A percentile compares a stretch with the other conserved stretches of the same genome.
Conservation (phyloP, 1,284 basidiomycete genomes). For the Athelia sp. region DNA sequence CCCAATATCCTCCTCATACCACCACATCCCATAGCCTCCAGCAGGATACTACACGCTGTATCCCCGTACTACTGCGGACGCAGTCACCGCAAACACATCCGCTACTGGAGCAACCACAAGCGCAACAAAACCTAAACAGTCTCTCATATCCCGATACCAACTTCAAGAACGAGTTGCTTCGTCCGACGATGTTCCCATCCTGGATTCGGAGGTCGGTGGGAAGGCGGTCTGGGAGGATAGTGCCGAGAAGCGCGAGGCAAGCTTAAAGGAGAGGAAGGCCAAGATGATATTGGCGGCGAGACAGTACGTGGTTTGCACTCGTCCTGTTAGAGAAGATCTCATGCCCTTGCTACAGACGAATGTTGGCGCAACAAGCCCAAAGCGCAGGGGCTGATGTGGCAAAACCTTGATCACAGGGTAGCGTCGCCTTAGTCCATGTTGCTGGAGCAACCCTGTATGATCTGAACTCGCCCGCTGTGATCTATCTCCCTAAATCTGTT, state of each 20-base stretch:
- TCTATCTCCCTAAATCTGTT: too few species aligned
- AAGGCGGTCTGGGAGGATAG: conserved; percentile 73
- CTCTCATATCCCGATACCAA: conserved; percentile 61
- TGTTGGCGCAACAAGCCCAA: conserved; percentile 29
- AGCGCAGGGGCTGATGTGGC: too few species aligned
- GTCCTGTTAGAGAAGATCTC: neutral
- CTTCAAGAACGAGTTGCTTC: conserved; percentile 44
- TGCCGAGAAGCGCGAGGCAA: conserved; percentile 68
- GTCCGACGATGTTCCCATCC: conserved; percentile 19
- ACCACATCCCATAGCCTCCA: conserved; percentile 46
- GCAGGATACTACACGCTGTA: conserved; percentile 66
- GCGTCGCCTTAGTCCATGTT: too few species aligned
- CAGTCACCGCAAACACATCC: conserved; percentile 15
- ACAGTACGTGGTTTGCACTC: conserved; percentile 48
- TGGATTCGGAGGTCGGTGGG: conserved; percentile 43
- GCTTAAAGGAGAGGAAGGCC: conserved; percentile 69
- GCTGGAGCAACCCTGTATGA: too few species aligned
- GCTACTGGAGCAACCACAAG: conserved; percentile 14
- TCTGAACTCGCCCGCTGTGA: too few species aligned
- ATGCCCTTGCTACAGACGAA: conserved; percentile 21
- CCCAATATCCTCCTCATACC: conserved; percentile 8
- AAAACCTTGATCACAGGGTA: too few species aligned
- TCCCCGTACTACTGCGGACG: conserved; percentile 33
- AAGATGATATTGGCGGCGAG: conserved; percentile 79
- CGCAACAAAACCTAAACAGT: conserved; percentile 31